Percentiles rank a stretch among this genome's conserved stretches.
These are phyloP conservation scores for Pterocarpus santalinus DNA, from an alignment of 306 rosid species.

Conservation along the genomic window DNA sequence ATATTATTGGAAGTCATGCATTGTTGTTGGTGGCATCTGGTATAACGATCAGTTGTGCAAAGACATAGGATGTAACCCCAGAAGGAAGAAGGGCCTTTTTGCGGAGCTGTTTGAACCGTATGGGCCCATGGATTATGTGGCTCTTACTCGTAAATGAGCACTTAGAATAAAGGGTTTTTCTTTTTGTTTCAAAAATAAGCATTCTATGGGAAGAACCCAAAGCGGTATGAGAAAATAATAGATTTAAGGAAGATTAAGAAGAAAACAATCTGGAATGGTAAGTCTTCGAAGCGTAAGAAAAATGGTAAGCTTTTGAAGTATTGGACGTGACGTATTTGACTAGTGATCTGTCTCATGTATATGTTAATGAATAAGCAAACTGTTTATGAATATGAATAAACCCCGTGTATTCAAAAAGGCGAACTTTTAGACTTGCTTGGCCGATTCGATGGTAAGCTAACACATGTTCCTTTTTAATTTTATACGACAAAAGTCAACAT, in stretches of 20 bases:
- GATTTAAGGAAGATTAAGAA: conserved; percentile 61
- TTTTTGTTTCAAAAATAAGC: too few relatives aligned
- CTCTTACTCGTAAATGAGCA: conserved; percentile 28
- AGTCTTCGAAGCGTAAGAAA: conserved; percentile 40
- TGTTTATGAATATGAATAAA: too few relatives aligned
- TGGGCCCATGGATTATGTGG: conserved; percentile 53
- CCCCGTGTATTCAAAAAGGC: too few relatives aligned
- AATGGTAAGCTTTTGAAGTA: conserved; percentile 18
- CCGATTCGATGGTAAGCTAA: too few relatives aligned
- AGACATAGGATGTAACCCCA: conserved; percentile 57
- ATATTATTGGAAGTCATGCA: conserved; percentile 50
- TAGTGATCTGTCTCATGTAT: not conserved
- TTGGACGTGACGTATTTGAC: too few relatives aligned
- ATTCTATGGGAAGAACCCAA: too few relatives aligned
- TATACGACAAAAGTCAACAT: too few relatives aligned
- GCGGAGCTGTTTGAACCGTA: conserved; percentile 58
- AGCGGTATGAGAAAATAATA: conserved; percentile 40
- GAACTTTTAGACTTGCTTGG: too few relatives aligned
- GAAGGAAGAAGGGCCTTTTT: conserved; percentile 52
- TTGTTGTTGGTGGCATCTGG: conserved; percentile 40
- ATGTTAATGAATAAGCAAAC: not conserved
- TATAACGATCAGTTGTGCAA: conserved; percentile 62
- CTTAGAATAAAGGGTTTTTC: not conserved
- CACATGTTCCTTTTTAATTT: too few relatives aligned
- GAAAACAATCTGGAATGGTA: conserved; percentile 49